A percentile compares a stretch with the other conserved stretches of the same genome.
These are phyloP conservation scores for Yamadazyma atmosphaerica DNA, from an alignment of 1,139 yeast species.

Conservation along the genomic window DNA sequence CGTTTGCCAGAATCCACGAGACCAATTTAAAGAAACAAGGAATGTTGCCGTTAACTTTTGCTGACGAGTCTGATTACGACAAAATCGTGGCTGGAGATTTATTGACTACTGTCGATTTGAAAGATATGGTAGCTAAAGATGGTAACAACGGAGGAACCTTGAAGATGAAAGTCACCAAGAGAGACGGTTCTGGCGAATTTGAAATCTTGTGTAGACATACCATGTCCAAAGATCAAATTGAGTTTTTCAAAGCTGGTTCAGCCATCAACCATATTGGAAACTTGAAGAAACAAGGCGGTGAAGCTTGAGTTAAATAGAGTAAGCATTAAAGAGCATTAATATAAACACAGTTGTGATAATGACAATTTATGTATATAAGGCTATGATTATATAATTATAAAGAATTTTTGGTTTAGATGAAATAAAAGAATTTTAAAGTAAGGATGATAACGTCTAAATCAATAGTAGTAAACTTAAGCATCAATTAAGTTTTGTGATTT, in stretches of 20 bases:
- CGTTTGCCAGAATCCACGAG: slow-evolving; percentile 88
- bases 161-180: slow-evolving; percentile 71
- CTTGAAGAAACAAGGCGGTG: slow-evolving; percentile 32
- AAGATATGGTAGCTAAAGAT: slow-evolving; percentile 73
- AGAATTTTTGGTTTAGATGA: not conserved
- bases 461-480: slow-evolving; percentile 31
- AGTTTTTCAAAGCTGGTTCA: slow-evolving; percentile 95
- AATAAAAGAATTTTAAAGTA: not conserved
- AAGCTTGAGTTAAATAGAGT: not conserved
- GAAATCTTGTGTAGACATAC: slow-evolving; percentile 84
- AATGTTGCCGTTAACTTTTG: slow-evolving; percentile 90
- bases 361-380: slow-evolving; percentile 2
- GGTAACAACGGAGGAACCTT: slow-evolving; percentile 88
- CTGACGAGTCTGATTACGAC: slow-evolving; percentile 87
- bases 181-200: slow-evolving; percentile 61
- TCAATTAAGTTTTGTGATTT: slow-evolving; percentile 49
- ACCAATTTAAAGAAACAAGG: slow-evolving; percentile 96
- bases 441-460: not conserved
- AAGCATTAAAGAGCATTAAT: not conserved
- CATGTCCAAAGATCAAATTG: slow-evolving; percentile 94
- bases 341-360: not conserved
- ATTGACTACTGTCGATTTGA: slow-evolving; percentile 73
- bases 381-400: not conserved
- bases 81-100: slow-evolving; percentile 72
- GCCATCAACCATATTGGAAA: slow-evolving; percentile 93